Percentiles rank a stretch among this genome's conserved stretches.
These are phyloP conservation scores for Sungouiozyma ichnusensis DNA, from an alignment of 805 yeast genomes.

Conservation along the genomic window DNA sequence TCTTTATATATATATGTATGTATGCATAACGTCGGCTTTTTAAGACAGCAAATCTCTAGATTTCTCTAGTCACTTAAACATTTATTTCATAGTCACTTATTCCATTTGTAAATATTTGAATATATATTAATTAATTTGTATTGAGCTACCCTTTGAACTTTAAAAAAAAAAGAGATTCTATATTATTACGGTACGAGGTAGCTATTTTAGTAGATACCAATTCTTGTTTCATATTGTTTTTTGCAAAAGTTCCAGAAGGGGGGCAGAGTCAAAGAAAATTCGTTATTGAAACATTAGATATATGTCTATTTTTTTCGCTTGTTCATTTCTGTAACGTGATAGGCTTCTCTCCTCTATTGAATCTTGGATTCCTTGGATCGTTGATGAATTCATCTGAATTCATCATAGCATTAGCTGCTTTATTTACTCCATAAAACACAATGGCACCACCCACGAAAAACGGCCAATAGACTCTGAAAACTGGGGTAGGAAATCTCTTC, in stretches of 20 bases:
- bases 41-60: no score
- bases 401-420: slow-evolving; percentile 57
- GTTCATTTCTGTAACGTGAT: slow-evolving; percentile 27
- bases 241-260: no score
- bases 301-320: not conserved
- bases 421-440: slow-evolving; percentile 61
- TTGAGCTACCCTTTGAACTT: no score
- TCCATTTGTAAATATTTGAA: not conserved
- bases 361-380: slow-evolving; percentile 95
- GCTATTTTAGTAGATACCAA: no score
- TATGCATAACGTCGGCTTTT: no score
- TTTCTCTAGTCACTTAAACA: not conserved
- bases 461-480: slow-evolving; percentile 73
- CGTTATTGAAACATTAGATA: not conserved
- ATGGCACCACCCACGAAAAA: slow-evolving; percentile 73
- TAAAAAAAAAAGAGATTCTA: no score
- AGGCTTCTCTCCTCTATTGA: slow-evolving; percentile 46
- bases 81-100: not conserved
- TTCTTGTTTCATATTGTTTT: no score
- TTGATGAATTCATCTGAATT: slow-evolving; percentile 74
- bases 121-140: no score
- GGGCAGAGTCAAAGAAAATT: no score
- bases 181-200: no score
- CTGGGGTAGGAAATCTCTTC: slow-evolving; percentile 36
- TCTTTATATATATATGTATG: no score